Conservation (phyloP, 1,284 basidiomycete species). For the Sporisorium graminicola region DNA sequence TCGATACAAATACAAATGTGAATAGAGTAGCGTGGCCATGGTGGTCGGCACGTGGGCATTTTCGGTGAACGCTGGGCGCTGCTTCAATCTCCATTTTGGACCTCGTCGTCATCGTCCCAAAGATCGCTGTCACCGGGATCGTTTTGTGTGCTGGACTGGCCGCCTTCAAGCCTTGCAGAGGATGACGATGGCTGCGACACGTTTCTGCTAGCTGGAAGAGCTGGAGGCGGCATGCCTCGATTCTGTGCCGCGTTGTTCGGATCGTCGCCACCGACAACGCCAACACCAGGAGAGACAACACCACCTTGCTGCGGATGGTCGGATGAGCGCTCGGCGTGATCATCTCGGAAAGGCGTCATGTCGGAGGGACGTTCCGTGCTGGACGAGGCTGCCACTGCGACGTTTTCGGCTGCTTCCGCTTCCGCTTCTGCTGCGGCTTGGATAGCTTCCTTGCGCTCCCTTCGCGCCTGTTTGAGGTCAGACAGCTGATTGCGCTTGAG, state of each 20-base stretch:
- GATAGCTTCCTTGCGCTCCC: constrained; percentile 60
- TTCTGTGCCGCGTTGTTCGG: constrained; percentile 7
- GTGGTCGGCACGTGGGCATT: too few relatives aligned
- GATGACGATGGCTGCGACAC: constrained; percentile 5
- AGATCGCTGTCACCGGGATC: constrained; percentile 46
- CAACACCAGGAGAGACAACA: background rate
- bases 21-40: background rate
- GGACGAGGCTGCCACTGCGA: constrained; percentile 19
- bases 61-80: background rate
- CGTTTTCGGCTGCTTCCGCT: constrained; percentile 49
- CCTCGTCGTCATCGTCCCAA: constrained; percentile 50
- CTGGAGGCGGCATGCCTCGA: constrained; percentile 42
- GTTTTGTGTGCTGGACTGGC: background rate
- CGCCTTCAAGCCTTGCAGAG: background rate
- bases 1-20: constrained; percentile 9
- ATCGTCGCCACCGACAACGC: background rate
- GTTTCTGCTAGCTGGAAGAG: constrained; percentile 32
- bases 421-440: constrained; percentile 55
- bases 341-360: constrained; percentile 42
- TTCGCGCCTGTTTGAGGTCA: constrained; percentile 61
- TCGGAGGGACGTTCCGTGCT: constrained; percentile 21
- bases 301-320: constrained; percentile 54
- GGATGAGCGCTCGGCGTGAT: constrained; percentile 11
- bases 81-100: constrained; percentile 4
- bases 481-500: constrained; percentile 64